These are phyloP conservation scores for Larix kaempferi DNA, from an alignment of 75 land plant species.

Conservation along the genomic window DNA sequence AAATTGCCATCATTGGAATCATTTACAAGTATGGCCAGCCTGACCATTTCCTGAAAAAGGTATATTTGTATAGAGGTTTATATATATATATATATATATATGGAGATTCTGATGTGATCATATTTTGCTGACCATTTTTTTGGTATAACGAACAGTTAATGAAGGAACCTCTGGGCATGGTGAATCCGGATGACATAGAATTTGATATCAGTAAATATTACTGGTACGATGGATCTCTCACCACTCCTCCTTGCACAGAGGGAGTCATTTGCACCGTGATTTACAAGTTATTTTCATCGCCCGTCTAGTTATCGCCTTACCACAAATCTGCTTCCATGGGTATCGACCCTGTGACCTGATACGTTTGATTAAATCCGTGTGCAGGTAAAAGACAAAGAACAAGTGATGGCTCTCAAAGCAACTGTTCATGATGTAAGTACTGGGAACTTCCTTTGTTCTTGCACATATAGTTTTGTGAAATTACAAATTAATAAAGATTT, in stretches of 20 bases:
- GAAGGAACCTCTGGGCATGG: not conserved
- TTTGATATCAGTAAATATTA: conserved; percentile 13
- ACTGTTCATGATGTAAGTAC: too few relatives aligned
- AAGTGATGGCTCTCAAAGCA: too few relatives aligned
- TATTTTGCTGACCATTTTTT: too few relatives aligned
- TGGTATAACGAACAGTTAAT: not conserved
- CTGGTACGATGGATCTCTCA: conserved; percentile 37
- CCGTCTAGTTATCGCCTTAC: not conserved
- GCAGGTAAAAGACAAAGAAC: too few relatives aligned
- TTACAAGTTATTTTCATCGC: not conserved
- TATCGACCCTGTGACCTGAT: not conserved
- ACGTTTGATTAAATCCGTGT: too few relatives aligned
- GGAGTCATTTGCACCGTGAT: conserved; percentile 16
- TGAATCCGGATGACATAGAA: conserved; percentile 1
- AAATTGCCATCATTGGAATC: conserved; percentile 36
- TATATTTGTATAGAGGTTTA: too few relatives aligned
- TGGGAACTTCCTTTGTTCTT: too few relatives aligned
- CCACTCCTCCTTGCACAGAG: conserved; percentile 27
- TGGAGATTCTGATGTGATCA: too few relatives aligned
- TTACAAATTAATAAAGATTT: too few relatives aligned
- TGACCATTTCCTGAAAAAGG: conserved; percentile 26
- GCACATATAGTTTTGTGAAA: too few relatives aligned
- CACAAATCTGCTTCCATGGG: too few relatives aligned
- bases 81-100: too few relatives aligned
- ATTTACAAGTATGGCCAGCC: conserved; percentile 27